Evolutionary conservation across 1,284 basidiomycete genomes (phyloP).

Genomic region (Xanthoconium separans): DNA sequence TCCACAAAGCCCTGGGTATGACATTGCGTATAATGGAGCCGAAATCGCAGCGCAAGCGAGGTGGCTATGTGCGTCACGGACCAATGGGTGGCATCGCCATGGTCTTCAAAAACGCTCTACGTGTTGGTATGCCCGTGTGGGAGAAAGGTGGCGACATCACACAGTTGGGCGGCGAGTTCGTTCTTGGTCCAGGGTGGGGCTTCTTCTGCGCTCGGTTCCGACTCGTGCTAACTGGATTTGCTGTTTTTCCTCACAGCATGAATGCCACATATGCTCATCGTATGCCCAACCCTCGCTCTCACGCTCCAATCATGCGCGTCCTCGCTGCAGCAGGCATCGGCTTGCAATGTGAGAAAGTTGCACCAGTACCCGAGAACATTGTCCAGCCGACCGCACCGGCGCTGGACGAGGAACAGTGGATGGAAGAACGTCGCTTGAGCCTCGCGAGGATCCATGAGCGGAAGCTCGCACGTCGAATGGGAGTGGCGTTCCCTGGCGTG

Average conservation of each 20-base stretch:
- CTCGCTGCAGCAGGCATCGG: slow-evolving; percentile 58
- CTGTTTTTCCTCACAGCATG: slow-evolving; percentile 37
- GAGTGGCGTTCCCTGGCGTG: slow-evolving; percentile 21
- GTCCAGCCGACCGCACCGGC: slow-evolving; percentile 19
- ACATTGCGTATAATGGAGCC: slow-evolving; percentile 47
- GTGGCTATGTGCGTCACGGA: slow-evolving; percentile 66
- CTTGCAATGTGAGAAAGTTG: slow-evolving; percentile 24
- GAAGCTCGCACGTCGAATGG: slow-evolving; percentile 34
- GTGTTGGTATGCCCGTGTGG: slow-evolving; percentile 74
- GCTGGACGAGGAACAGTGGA: slow-evolving; percentile 44
- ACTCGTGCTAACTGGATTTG: slow-evolving; percentile 12
- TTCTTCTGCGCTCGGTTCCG: not conserved
- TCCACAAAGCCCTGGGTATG: slow-evolving; percentile 81
- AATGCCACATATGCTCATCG: slow-evolving; percentile 66
- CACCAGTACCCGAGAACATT: slow-evolving; percentile 1
- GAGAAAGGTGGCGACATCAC: slow-evolving; percentile 74
- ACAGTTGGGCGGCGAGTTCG: slow-evolving; percentile 88
- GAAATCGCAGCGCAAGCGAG: slow-evolving; percentile 36
- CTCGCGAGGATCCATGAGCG: slow-evolving; percentile 41
- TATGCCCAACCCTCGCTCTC: slow-evolving; percentile 69
- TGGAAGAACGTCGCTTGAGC: slow-evolving; percentile 41
- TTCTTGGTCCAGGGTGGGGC: slow-evolving; percentile 74
- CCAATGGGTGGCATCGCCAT: slow-evolving; percentile 64
- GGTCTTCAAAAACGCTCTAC: slow-evolving; percentile 66
- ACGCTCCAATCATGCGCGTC: slow-evolving; percentile 66